Conservation (phyloP, 345 rosid genomes). For the Jatropha curcas region DNA sequence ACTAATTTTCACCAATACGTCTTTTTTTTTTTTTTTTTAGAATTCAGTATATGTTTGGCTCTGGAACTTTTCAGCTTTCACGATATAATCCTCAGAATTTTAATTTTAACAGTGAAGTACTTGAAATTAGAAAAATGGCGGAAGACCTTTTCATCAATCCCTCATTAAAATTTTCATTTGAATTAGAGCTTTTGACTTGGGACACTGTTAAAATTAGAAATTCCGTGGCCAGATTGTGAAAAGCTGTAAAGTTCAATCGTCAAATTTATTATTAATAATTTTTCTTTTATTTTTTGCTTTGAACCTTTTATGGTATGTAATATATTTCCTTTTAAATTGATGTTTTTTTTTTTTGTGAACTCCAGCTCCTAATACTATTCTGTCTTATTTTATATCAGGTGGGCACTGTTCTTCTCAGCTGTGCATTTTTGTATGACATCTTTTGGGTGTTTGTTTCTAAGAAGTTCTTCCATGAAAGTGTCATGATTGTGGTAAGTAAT, state of each 20-base stretch:
- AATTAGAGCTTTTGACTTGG: neutral
- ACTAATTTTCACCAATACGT: too few species aligned
- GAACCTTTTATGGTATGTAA: neutral
- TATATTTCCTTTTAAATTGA: neutral
- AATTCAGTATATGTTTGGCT: neutral
- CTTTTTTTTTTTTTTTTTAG: neutral
- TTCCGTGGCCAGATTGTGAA: too few species aligned
- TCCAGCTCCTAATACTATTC: conserved; percentile 17
- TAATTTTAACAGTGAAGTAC: neutral
- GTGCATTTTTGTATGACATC: conserved; percentile 94
- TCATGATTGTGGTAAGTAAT: conserved; percentile 94
- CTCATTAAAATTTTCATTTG: too few species aligned
- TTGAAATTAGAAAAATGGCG: neutral
- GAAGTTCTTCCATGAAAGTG: conserved; percentile 93
- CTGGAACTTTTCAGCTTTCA: neutral
- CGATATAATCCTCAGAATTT: neutral
- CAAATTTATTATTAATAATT: too few species aligned
- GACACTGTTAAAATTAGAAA: too few species aligned
- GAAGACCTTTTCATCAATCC: too few species aligned
- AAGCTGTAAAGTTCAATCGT: too few species aligned
- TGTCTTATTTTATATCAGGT: conserved; percentile 53
- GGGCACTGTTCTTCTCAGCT: conserved; percentile 92
- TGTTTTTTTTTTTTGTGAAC: neutral
- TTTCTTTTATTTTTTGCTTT: too few species aligned
- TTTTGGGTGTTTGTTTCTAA: conserved; percentile 98